Percentiles rank a stretch among this genome's conserved stretches.
Evolutionary conservation across 1,284 basidiomycete species (phyloP).

Genomic region (Heterobasidion annosum): DNA sequence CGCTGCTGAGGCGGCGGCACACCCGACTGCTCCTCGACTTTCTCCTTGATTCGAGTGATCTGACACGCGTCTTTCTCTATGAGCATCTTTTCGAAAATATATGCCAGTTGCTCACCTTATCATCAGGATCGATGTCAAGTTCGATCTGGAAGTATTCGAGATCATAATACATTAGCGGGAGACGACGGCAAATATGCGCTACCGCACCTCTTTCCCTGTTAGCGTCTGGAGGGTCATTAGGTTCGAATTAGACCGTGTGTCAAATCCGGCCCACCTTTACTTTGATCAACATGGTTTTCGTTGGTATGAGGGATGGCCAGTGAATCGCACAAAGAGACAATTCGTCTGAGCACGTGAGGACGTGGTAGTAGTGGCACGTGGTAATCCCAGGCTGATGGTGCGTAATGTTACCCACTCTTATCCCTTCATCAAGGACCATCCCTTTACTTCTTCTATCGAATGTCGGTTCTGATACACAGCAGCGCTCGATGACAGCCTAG

Average conservation of each 20-base stretch:
- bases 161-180: not conserved
- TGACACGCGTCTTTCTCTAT: constrained; percentile 19
- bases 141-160: constrained; percentile 59
- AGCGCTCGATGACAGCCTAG: too few species aligned
- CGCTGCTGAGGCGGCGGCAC: constrained; percentile 97
- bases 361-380: not conserved
- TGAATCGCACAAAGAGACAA: too few species aligned
- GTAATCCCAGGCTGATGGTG: not conserved
- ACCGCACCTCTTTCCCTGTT: constrained; percentile 85
- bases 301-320: too few species aligned
- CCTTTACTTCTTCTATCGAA: too few species aligned
- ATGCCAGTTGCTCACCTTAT: constrained; percentile 55
- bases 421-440: too few species aligned
- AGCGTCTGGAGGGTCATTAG: constrained; percentile 52
- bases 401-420: too few species aligned
- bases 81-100: not conserved
- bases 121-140: constrained; percentile 89
- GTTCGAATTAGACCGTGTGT: constrained; percentile 1
- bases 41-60: constrained; percentile 96
- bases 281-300: constrained; percentile 64
- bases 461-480: too few species aligned
- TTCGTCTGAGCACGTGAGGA: not conserved
- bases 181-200: constrained; percentile 9
- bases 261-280: constrained; percentile 50
- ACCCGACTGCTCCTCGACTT: constrained; percentile 98